Evolutionary conservation across 306 rosid genomes (phyloP), one percentile per base, ranked within the genome.

Genomic region (Vachellia collinsii): DNA sequence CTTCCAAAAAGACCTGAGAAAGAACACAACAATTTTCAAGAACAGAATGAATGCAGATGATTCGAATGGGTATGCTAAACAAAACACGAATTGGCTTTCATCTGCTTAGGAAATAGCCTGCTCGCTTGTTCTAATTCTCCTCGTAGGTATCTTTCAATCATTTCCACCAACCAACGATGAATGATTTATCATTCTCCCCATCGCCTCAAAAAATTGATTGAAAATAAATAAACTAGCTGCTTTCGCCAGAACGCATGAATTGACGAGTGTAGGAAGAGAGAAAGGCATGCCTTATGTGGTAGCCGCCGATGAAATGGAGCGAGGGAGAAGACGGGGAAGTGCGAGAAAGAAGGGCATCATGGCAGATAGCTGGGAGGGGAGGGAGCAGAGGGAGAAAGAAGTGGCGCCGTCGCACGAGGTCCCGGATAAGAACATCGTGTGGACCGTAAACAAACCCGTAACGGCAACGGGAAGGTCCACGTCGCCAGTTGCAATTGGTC

Each of bases 371-470:
- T 3, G n/a, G 5, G 65, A 41, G 4, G 36, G 62, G 62, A 44
- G 34, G 12, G 7, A 63, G 37, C 41, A 79, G 61, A 54, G n/a
- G n/a, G 42, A 11, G n/a, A 44, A 74, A 36, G 71, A 72, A n/a
- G 61, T 46, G 11, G 20, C 41, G 41, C 29, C 74, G 82, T 79
- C 61, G 77, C 64, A 34, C 74, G 50, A 11, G 78, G 36, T 46
- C 20, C 6, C 78, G 84, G 91, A 88, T 85, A 85, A 83, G 86
- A 74, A 13, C 74, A 66, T 81, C 78, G 78, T 85, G 91, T 85
- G 91, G 91, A 76, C 84, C 20, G 79, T n/a, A 83, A 83, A 75
- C 80, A 42, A 23, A 81, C 84, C 11, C 79, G 85, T 70, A 68
- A 80, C 58, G 80, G 79, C 23, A 72, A 64, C 66, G 16, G 43